A percentile compares a stretch with the other conserved stretches of the same genome.
Conservation (phyloP, 2,329 filamentous ascomycete genomes). For the Calonectria crousiana region DNA sequence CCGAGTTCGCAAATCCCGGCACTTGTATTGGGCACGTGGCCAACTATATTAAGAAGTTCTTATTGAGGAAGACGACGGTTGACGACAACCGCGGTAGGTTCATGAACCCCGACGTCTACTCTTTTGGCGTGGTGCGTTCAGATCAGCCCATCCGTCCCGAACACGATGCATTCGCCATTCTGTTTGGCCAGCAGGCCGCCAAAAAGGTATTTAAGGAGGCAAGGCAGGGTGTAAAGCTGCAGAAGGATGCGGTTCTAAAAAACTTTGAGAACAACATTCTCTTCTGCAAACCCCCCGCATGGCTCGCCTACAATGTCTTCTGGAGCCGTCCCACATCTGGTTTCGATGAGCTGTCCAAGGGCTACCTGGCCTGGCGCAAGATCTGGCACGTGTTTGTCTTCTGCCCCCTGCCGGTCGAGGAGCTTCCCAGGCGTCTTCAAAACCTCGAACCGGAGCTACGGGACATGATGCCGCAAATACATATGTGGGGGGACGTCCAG, state of each 20-base stretch:
- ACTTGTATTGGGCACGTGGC: neutral
- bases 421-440: neutral
- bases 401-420: neutral
- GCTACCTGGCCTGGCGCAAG: constrained; percentile 32
- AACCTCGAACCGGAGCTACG: neutral
- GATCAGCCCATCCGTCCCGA: neutral
- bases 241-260: neutral
- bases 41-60: neutral
- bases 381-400: constrained; percentile 30
- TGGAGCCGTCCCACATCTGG: neutral
- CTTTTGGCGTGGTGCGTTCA: no score
- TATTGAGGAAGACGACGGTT: neutral
- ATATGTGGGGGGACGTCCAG: constrained; percentile 31
- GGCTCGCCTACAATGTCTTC: constrained; percentile 5
- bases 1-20: neutral
- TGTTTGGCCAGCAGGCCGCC: neutral
- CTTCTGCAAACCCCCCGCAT: neutral
- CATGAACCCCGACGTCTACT: neutral
- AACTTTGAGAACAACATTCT: neutral
- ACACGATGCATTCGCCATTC: neutral
- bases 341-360: constrained; percentile 27
- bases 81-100: neutral
- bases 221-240: neutral
- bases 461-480: constrained; percentile 1
- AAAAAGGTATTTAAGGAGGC: neutral